Evolutionary conservation across 345 rosid species (phyloP).

Genomic region (Salix udensis): DNA sequence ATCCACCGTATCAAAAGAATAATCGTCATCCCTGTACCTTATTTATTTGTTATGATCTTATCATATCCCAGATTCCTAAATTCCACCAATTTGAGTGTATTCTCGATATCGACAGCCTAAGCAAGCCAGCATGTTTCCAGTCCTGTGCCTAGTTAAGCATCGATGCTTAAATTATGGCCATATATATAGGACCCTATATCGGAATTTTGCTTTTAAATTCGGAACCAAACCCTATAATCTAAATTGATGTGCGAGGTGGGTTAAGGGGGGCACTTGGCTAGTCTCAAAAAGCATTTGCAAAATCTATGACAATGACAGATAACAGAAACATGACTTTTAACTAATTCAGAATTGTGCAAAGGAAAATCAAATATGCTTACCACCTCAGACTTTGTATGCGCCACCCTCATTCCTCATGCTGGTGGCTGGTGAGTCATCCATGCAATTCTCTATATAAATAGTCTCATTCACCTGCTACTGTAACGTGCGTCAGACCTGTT

Average conservation of each 20-base stretch:
- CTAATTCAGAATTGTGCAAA: conserved; percentile 11
- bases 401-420: conserved; percentile 3
- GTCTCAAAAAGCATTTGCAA: background rate
- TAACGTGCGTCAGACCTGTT: conserved; percentile 20
- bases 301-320: conserved; percentile 26
- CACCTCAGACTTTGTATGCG: conserved; percentile 30
- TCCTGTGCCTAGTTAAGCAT: background rate
- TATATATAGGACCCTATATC: background rate
- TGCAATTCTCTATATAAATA: conserved; percentile 23
- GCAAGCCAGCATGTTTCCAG: background rate
- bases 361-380: conserved; percentile 32
- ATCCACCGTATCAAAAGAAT: background rate
- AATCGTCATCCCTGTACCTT: background rate
- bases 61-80: conserved; percentile 2
- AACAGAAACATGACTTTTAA: conserved; percentile 23
- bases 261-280: background rate
- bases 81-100: conserved; percentile 3
- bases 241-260: background rate
- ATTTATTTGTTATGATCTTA: background rate
- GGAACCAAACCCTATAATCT: background rate
- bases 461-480: conserved; percentile 1
- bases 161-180: too few relatives aligned
- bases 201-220: too few relatives aligned
- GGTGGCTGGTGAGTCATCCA: conserved; percentile 14
- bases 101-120: background rate